A percentile compares a stretch with the other conserved stretches of the same genome.
These are phyloP conservation scores for Wallacemonas sp. DNA, from an alignment of 208 protist species.

Conservation along the genomic window DNA sequence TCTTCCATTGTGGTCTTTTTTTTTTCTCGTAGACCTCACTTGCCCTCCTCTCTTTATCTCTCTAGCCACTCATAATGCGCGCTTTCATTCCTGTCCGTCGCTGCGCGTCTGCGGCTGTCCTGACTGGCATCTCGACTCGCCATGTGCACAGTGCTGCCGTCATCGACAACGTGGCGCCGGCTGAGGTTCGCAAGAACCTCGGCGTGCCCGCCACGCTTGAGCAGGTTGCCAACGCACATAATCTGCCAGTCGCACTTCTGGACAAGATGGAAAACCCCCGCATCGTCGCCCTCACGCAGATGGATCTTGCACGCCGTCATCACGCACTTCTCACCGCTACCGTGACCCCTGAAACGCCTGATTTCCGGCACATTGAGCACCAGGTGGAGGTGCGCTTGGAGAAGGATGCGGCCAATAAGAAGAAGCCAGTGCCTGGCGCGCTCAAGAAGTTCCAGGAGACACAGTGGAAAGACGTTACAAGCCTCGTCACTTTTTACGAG, in stretches of 20 bases:
- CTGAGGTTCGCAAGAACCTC: slow-evolving; percentile 41
- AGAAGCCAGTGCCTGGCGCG: slow-evolving; percentile 47
- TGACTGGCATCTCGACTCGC: slow-evolving; percentile 15
- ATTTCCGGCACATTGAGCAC: slow-evolving; percentile 62
- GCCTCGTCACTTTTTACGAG: slow-evolving; percentile 78
- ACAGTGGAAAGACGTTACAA: slow-evolving; percentile 53
- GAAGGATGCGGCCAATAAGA: slow-evolving; percentile 26
- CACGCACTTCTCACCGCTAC: slow-evolving; percentile 69
- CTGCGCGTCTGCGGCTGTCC: slow-evolving; percentile 1
- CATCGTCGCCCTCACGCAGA: slow-evolving; percentile 56
- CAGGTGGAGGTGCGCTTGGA: slow-evolving; percentile 43
- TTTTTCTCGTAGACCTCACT: not conserved
- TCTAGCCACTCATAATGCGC: slow-evolving; percentile 19
- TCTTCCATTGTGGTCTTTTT: not conserved
- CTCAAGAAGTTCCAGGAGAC: slow-evolving; percentile 70
- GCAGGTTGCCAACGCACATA: slow-evolving; percentile 53
- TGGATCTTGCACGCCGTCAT: slow-evolving; percentile 63
- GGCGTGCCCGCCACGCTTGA: slow-evolving; percentile 43
- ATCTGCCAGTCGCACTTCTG: slow-evolving; percentile 49
- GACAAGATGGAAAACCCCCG: slow-evolving; percentile 49
- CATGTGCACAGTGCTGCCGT: slow-evolving; percentile 57
- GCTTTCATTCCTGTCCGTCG: slow-evolving; percentile 17
- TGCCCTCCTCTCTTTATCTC: not conserved
- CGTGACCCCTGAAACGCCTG: slow-evolving; percentile 35
- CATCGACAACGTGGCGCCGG: slow-evolving; percentile 40